phyloP scores from a whole-genome alignment of 805 yeast genomes.

The Lachancea meyersii region DNA sequence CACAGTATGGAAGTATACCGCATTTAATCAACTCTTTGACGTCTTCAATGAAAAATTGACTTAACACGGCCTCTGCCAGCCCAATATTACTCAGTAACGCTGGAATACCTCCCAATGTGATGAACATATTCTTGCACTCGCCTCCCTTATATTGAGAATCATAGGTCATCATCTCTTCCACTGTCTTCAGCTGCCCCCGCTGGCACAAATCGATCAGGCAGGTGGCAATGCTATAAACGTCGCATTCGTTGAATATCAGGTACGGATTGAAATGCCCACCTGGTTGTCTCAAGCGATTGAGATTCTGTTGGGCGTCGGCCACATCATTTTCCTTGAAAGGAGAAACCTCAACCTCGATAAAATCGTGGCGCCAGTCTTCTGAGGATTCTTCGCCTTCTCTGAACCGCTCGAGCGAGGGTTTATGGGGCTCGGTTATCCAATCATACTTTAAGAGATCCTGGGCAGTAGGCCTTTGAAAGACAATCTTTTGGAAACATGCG shows the following conservation, averaged over 20 bases:
- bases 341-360: slow-evolving; percentile 19
- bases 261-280: slow-evolving; percentile 5
- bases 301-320: slow-evolving; percentile 1
- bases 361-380: slow-evolving; percentile 27
- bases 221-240: slow-evolving; percentile 13
- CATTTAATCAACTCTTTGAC: slow-evolving; percentile 19
- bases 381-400: slow-evolving; percentile 21
- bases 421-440: slow-evolving; percentile 31
- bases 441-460: slow-evolving; percentile 54
- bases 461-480: slow-evolving; percentile 61
- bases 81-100: slow-evolving; percentile 11
- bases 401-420: slow-evolving; percentile 20
- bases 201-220: slow-evolving; percentile 11
- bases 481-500: slow-evolving; percentile 66
- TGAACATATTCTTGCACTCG: slow-evolving; percentile 17
- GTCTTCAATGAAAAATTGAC: slow-evolving; percentile 14
- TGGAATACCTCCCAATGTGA: slow-evolving; percentile 26
- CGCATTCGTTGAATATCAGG: slow-evolving; percentile 13
- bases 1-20: slow-evolving; percentile 23
- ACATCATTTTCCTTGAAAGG: slow-evolving; percentile 13
- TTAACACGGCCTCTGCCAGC: slow-evolving; percentile 9
- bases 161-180: slow-evolving; percentile 16
- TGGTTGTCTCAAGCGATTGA: slow-evolving; percentile 2
- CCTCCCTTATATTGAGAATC: slow-evolving; percentile 20
- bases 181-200: background rate